These are phyloP conservation scores for Fusarium nurragi DNA, from an alignment of 2,329 filamentous ascomycete genomes.

Conservation along the genomic window DNA sequence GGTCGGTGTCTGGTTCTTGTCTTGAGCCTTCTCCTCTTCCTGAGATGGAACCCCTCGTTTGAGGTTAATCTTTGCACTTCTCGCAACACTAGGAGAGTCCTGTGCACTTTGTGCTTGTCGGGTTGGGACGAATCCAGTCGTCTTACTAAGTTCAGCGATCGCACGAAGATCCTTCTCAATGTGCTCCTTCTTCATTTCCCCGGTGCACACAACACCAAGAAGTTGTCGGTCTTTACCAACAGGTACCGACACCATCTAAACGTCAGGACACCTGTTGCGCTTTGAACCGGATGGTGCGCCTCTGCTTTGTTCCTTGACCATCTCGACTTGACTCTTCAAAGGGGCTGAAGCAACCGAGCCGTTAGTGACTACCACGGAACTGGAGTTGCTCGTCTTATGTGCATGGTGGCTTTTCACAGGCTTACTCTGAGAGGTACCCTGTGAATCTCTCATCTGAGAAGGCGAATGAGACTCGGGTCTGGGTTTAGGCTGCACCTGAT, in stretches of 20 bases:
- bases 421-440: neutral
- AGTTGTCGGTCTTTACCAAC: conserved; percentile 20
- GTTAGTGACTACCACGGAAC: neutral
- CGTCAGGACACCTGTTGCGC: conserved; percentile 10
- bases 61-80: neutral
- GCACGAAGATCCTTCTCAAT: conserved; percentile 22
- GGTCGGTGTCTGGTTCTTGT: neutral
- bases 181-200: conserved; percentile 1
- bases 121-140: conserved; percentile 28
- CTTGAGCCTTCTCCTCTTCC: neutral
- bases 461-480: neutral
- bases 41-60: neutral
- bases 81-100: neutral
- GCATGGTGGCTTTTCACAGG: neutral
- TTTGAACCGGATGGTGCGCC: neutral
- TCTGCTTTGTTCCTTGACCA: conserved; percentile 8
- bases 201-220: neutral
- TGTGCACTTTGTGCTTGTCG: conserved; percentile 23
- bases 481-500: neutral
- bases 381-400: neutral
- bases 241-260: conserved; percentile 30
- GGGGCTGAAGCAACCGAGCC: neutral
- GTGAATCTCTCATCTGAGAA: neutral
- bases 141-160: conserved; percentile 11
- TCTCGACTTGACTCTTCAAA: conserved; percentile 10